Conservation (phyloP, 768 basidiomycete species). For the Lactifluus volemus region DNA sequence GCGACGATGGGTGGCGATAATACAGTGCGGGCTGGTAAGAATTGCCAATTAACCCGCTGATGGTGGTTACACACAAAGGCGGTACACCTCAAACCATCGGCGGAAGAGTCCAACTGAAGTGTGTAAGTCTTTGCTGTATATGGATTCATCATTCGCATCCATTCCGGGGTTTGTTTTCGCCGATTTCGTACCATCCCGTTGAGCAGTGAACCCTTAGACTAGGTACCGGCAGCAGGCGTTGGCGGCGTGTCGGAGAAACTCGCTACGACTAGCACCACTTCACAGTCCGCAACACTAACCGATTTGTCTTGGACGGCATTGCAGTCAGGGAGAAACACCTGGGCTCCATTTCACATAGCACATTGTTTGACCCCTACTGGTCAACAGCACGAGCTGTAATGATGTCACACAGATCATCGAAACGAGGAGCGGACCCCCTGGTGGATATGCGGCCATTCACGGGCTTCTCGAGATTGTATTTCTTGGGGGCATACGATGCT, state of each 20-base stretch:
- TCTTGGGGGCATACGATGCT: too few species aligned
- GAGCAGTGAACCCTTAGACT: too few species aligned
- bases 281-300: background rate
- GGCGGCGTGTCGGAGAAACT: background rate
- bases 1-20: too few species aligned
- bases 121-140: too few species aligned
- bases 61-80: too few species aligned
- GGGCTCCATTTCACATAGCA: too few species aligned
- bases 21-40: too few species aligned
- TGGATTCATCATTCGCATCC: background rate
- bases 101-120: too few species aligned
- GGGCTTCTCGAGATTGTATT: constrained; percentile 2
- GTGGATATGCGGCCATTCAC: constrained; percentile 2
- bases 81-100: too few species aligned
- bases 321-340: background rate
- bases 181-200: background rate
- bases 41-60: too few species aligned
- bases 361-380: background rate
- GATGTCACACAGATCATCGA: constrained; percentile 4
- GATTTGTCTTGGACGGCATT: background rate
- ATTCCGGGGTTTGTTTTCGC: background rate
- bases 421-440: constrained; percentile 3
- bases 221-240: background rate
- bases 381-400: constrained; percentile 2
- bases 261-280: background rate